Percentiles rank a stretch among this genome's conserved stretches.
Evolutionary conservation across 2,329 filamentous ascomycete genomes (phyloP).

Genomic region (Hypoxylon sp.): DNA sequence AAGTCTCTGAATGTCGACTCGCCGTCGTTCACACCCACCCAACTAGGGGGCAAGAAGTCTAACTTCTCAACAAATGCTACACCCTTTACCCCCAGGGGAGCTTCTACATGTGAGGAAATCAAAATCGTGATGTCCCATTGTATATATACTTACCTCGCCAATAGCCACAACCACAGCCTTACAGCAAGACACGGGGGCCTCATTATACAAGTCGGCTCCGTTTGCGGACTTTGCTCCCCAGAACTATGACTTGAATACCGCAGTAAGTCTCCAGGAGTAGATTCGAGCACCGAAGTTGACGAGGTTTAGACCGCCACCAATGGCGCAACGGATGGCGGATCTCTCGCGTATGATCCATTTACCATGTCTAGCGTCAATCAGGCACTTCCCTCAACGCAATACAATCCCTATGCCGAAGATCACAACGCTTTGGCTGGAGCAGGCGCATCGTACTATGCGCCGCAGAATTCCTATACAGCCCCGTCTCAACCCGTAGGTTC

Average conservation of each 20-base stretch:
- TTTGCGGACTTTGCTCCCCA: conserved; percentile 74
- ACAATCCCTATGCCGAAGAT: conserved; percentile 86
- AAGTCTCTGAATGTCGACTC: conserved; percentile 95
- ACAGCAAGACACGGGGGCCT: conserved; percentile 60
- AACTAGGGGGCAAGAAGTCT: conserved; percentile 73
- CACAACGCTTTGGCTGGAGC: conserved; percentile 69
- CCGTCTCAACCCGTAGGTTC: conserved; percentile 72
- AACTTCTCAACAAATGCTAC: conserved; percentile 92
- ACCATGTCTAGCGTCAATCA: conserved; percentile 70
- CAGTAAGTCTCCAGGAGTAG: conserved; percentile 57
- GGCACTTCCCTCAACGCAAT: conserved; percentile 66
- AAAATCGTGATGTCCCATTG: neutral
- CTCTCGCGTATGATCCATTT: conserved; percentile 74
- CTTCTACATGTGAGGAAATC: conserved; percentile 50
- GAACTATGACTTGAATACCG: conserved; percentile 67
- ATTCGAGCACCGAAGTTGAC: conserved; percentile 38
- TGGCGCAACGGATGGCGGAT: conserved; percentile 51
- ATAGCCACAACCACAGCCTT: conserved; percentile 58
- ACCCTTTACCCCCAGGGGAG: conserved; percentile 82
- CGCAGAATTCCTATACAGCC: conserved; percentile 66
- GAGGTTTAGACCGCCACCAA: conserved; percentile 48
- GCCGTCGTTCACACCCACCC: conserved; percentile 88
- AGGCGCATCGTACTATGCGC: conserved; percentile 76
- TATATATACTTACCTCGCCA: conserved; percentile 24
- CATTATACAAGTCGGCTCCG: conserved; percentile 69